These are phyloP conservation scores for Volvox reticuliferus DNA, from an alignment of 139 green algal species.

Conservation along the genomic window DNA sequence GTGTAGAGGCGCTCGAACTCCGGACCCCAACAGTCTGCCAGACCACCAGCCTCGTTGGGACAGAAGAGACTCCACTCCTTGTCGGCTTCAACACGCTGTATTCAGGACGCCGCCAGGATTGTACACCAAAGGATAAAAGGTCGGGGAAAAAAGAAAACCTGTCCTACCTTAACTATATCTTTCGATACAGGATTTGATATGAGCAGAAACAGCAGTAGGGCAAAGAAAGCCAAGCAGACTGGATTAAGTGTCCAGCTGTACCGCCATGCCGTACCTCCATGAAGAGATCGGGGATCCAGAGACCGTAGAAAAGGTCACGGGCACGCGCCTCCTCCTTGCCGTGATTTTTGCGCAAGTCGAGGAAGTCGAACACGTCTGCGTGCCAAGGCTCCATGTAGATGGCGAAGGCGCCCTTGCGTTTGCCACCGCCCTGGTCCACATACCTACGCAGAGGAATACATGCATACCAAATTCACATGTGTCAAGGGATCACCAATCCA, in stretches of 20 bases:
- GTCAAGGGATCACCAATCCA: too few relatives aligned
- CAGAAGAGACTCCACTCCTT: constrained; percentile 97
- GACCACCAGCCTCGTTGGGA: constrained; percentile 95
- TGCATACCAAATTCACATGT: too few relatives aligned
- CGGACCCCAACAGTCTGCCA: constrained; percentile 96
- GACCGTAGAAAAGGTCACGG: constrained; percentile 98
- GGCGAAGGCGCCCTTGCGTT: constrained; percentile 97
- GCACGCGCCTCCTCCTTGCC: constrained; percentile 96
- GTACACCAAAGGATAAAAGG: too few relatives aligned
- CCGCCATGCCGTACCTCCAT: too few relatives aligned
- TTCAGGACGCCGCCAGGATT: too few relatives aligned
- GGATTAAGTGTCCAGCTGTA: too few relatives aligned
- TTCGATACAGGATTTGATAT: too few relatives aligned
- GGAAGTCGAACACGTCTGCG: constrained; percentile 97
- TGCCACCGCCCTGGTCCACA: constrained; percentile 96
- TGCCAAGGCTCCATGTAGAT: constrained; percentile 99
- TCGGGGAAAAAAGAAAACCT: too few relatives aligned
- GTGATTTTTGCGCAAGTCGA: constrained; percentile 99
- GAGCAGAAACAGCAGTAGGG: too few relatives aligned
- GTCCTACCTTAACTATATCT: too few relatives aligned
- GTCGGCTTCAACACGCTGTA: constrained; percentile 84
- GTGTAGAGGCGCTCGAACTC: constrained; percentile 93
- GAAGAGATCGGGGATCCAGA: constrained; percentile 99
- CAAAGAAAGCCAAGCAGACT: too few relatives aligned
- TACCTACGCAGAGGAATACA: constrained; percentile 66